Conservation (phyloP, 2,329 filamentous ascomycete genomes). For the Thyridium curvatum region DNA sequence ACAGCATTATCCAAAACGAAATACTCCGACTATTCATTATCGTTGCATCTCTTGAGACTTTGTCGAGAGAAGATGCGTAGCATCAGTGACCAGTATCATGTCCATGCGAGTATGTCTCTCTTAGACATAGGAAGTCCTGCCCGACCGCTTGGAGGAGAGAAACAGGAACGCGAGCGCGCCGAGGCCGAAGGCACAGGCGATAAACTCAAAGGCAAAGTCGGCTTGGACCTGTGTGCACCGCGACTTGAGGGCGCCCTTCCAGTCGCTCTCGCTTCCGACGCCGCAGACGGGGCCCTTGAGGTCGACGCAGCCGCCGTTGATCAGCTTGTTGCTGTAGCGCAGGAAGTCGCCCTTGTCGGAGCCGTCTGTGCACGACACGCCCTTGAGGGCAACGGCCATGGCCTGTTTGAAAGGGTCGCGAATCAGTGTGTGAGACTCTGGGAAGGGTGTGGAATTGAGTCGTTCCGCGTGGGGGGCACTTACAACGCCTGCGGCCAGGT, state of each 20-base stretch:
- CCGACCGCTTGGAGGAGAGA: slow-evolving; percentile 1
- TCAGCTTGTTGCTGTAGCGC: slow-evolving; percentile 17
- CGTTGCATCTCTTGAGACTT: too few species aligned
- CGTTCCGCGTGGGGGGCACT: not conserved
- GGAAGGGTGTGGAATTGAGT: not conserved
- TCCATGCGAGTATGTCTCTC: too few species aligned
- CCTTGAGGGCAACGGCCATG: slow-evolving; percentile 20
- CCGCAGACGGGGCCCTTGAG: slow-evolving; percentile 4
- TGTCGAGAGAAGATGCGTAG: too few species aligned
- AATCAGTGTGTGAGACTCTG: slow-evolving; percentile 7
- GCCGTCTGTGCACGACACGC: slow-evolving; percentile 17
- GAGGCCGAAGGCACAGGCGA: slow-evolving; percentile 2
- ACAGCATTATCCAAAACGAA: too few species aligned
- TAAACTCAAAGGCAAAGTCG: slow-evolving; percentile 5
- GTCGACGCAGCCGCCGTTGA: slow-evolving; percentile 19
- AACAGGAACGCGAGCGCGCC: slow-evolving; percentile 2
- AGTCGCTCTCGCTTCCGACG: slow-evolving; percentile 3
- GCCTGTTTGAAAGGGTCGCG: slow-evolving; percentile 12
- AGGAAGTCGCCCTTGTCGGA: not conserved
- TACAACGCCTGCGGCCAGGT: slow-evolving; percentile 23
- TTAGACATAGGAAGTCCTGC: not conserved
- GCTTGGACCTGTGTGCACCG: slow-evolving; percentile 4
- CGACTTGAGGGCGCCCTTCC: slow-evolving; percentile 1
- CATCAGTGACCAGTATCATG: too few species aligned
- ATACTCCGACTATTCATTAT: too few species aligned